Evolutionary conservation across 1,284 basidiomycete genomes (phyloP).

Genomic region (Trichosporon ovoides): DNA sequence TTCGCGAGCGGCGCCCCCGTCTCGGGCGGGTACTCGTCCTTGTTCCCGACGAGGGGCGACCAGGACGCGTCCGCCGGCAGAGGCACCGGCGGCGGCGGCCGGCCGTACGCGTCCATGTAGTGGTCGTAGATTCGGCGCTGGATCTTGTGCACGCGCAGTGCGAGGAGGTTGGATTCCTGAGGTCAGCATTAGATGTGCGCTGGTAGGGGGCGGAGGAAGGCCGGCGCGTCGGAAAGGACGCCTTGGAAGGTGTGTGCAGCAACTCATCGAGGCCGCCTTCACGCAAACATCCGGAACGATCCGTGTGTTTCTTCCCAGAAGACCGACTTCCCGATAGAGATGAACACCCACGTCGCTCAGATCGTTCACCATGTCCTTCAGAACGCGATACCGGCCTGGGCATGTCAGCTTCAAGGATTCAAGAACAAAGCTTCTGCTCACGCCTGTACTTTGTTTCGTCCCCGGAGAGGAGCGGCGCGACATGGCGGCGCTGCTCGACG

Average conservation of each 20-base stretch:
- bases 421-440: background rate
- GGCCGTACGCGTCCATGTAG: constrained; percentile 11
- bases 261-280: too few relatives aligned
- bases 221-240: background rate
- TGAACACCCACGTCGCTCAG: constrained; percentile 23
- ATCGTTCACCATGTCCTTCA: constrained; percentile 28
- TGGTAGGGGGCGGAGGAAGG: background rate
- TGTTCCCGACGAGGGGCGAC: constrained; percentile 18
- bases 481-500: constrained; percentile 58
- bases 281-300: too few relatives aligned
- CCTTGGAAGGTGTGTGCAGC: background rate
- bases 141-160: constrained; percentile 19
- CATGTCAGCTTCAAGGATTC: background rate
- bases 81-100: constrained; percentile 12
- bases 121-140: constrained; percentile 23
- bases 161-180: constrained; percentile 26
- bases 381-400: constrained; percentile 22
- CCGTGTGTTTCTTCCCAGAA: too few relatives aligned
- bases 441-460: constrained; percentile 23
- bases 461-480: constrained; percentile 18
- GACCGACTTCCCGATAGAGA: background rate
- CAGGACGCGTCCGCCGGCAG: constrained; percentile 18
- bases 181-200: background rate
- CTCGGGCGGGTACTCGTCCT: constrained; percentile 10
- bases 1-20: constrained; percentile 9